phyloP scores from a whole-genome alignment of 225 moss, liverwort and hornwort genomes.

The Straminergon stramineum region DNA sequence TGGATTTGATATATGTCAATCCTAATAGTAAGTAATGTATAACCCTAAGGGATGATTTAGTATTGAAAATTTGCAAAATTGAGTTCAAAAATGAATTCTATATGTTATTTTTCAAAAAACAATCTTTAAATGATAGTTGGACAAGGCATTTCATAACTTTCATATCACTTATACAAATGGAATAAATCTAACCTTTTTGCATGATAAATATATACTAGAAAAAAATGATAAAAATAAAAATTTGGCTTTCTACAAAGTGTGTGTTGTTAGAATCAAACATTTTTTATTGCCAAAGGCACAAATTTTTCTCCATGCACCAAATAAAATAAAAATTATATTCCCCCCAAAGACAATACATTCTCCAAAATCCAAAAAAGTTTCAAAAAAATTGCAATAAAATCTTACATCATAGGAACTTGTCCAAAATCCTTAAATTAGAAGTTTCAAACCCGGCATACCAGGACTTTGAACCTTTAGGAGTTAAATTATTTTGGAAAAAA shows the following conservation, averaged over 20 bases:
- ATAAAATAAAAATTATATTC: not conserved
- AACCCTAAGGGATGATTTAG: too few relatives aligned
- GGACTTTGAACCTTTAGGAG: not conserved
- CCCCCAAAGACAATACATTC: not conserved
- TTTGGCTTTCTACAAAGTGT: not conserved
- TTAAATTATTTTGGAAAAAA: not conserved
- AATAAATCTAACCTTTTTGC: not conserved
- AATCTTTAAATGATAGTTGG: not conserved
- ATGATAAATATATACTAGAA: not conserved
- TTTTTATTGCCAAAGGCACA: not conserved
- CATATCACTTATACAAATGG: not conserved
- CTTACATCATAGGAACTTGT: not conserved
- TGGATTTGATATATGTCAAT: not conserved
- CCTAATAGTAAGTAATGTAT: not conserved
- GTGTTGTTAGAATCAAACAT: fast-evolving
- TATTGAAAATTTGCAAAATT: not conserved
- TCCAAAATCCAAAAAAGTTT: not conserved
- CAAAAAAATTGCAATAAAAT: not conserved
- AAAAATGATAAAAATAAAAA: not conserved
- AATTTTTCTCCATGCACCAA: not conserved
- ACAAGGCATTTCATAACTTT: not conserved
- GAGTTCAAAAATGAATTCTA: fast-evolving
- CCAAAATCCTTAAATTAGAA: not conserved
- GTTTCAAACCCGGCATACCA: not conserved
- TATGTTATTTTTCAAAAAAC: not conserved